Percentiles rank a stretch among this genome's conserved stretches.
Evolutionary conservation across 1,284 basidiomycete genomes (phyloP).

Genomic region (Fistulina hepatica): DNA sequence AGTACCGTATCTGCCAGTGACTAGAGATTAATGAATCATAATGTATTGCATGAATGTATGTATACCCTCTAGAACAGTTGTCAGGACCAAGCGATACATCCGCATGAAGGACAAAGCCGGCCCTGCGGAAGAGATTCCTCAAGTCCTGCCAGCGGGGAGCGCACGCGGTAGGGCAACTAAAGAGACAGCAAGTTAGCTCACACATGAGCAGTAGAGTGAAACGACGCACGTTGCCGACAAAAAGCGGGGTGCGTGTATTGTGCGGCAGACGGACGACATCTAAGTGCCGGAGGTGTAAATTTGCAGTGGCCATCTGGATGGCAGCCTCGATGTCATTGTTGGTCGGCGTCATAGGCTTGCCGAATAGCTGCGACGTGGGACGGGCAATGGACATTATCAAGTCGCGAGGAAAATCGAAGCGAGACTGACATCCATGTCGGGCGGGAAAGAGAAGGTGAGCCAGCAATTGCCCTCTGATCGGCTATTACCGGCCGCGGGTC

Average conservation of each 20-base stretch:
- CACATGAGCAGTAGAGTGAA: slow-evolving; percentile 8
- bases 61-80: slow-evolving; percentile 84
- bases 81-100: slow-evolving; percentile 90
- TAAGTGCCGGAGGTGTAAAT: too few relatives aligned
- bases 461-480: too few relatives aligned
- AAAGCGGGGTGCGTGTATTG: slow-evolving; percentile 85
- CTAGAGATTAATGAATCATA: too few relatives aligned
- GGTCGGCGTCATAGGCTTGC: slow-evolving; percentile 29
- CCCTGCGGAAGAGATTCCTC: slow-evolving; percentile 92
- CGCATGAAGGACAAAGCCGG: slow-evolving; percentile 89
- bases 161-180: slow-evolving; percentile 85
- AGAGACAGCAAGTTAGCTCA: slow-evolving; percentile 5
- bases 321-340: slow-evolving; percentile 76
- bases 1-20: too few relatives aligned
- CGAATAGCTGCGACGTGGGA: too few relatives aligned
- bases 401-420: too few relatives aligned
- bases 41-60: too few relatives aligned
- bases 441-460: too few relatives aligned
- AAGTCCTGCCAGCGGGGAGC: slow-evolving; percentile 97
- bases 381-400: too few relatives aligned
- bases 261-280: slow-evolving; percentile 34
- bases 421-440: too few relatives aligned
- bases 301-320: slow-evolving; percentile 74
- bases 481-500: too few relatives aligned
- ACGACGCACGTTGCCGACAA: slow-evolving; percentile 71